Evolutionary conservation across 805 yeast genomes (phyloP), one percentile per base, ranked within the genome.

Genomic region (Metschnikowia reukaufii): DNA sequence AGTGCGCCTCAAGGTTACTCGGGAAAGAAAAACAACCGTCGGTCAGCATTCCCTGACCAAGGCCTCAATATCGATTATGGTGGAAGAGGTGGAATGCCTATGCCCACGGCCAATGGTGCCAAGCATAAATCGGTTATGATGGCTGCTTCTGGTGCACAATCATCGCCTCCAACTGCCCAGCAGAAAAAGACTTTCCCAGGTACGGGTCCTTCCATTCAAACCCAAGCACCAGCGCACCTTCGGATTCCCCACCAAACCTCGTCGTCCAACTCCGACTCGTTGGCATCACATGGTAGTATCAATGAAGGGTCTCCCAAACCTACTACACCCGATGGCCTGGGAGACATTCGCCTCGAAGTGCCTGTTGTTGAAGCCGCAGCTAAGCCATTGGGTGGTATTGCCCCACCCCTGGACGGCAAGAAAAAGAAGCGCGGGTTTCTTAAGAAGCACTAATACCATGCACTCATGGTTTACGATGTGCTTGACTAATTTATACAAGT

Each of bases 51-150:
- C 51, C 66, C 70, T 6, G 62, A 57, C 36, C 61, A 67, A 60
- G 59, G 59, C 17, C 67, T 65, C n/a, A 58, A 57, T 48, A 44
- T 70, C 16, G 77, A 72, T 56, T 63, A 69, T 62, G 76, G 76
- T 12, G 76, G 75, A n/a, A 61, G 76, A 54, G 77, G 74, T 17
- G 77, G 77, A 6, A 72, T 72, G 77, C 76, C 76, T 2, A 66
- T 66, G 65, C 65, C 71, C 6, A 33, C 46, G 9, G 48, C 52
- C n/a, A 45, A 6, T 19, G 50, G 49, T 10, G 42, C 44, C 21
- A 55, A 51, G 44, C 57, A 48, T 56, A 56, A 49, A 39, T 47
- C 43, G 43, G 40, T 37, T 49, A 39, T 52, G 56, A 42, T 52
- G 58, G 29, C 51, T 36, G 36, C 45, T 49, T 40, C 51, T 47